Base-by-base conservation (phyloP, 306 rosid species). In the Myrica gale region DNA sequence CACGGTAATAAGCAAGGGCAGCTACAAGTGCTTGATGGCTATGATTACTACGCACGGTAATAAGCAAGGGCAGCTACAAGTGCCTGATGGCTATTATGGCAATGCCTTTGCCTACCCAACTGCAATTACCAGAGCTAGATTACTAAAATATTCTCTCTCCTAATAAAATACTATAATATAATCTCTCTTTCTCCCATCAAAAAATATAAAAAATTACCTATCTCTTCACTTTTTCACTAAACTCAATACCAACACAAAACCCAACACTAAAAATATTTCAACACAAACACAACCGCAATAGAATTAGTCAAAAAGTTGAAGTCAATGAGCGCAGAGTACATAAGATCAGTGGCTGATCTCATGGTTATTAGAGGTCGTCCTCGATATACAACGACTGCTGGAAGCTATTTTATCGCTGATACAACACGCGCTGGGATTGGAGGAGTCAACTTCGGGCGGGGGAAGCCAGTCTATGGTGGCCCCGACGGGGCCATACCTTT, bases 301-400 rank as follows among this genome's bases (percentile, higher is more conserved):
- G 67, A 60, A 8, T 23, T 60, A 17, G 67, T 60, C 8, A 60
- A 60, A 26, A 60, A 26, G 67, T 23, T 7, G 4, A 60, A 60
- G 67, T 26, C 8, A 60, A 60, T 26, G 67, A 60, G 67, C 7
- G 67, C 23, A 26, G 67, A 60, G 43, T 60, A 60, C 43, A 5
- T 60, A 5, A 60, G 17, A 13, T 60, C 67, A 26, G 67, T 60
- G 67, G 43, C 67, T 0, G n/a, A 26, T 60, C 67, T 60, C 2
- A 11, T 60, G 67, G 67, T 60, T 42, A 60, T 26, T 17, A 60
- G 26, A 26, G 67, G 67, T 5, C 67, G 67, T 26, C 67, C 67
- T 10, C 1, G 3, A 1, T 11, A 60, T 26, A 11, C 6, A 11
- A 60, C 67, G 11, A 1, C 26, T 23, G 67, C n/a, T 1, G 67